A percentile compares a stretch with the other conserved stretches of the same genome.
These are phyloP conservation scores for Excoecaria cochinchinensis DNA, from an alignment of 345 rosid genomes.

Conservation along the genomic window DNA sequence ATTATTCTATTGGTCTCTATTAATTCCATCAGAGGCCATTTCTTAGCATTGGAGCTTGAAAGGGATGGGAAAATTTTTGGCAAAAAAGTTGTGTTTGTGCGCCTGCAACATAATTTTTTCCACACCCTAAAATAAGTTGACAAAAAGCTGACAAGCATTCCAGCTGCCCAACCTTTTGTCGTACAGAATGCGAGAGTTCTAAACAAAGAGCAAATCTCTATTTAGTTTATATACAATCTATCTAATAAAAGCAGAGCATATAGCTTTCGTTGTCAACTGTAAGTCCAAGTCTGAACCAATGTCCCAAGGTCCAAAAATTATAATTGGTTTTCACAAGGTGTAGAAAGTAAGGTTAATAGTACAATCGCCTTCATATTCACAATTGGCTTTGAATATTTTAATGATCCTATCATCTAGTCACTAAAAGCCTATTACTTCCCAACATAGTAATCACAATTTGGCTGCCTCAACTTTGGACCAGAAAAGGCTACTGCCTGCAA, in stretches of 20 bases:
- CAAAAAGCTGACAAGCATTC: background rate
- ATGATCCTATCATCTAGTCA: slow-evolving; percentile 2
- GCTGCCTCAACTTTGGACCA: slow-evolving; percentile 19
- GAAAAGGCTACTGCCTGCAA: slow-evolving; percentile 17
- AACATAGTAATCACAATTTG: slow-evolving; percentile 20
- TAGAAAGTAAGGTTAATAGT: slow-evolving; percentile 2
- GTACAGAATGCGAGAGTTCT: slow-evolving; percentile 2
- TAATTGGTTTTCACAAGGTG: background rate
- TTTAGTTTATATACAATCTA: slow-evolving; percentile 10
- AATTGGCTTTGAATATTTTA: slow-evolving; percentile 10
- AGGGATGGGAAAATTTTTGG: background rate
- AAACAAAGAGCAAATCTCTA: slow-evolving; percentile 11
- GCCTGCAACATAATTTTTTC: background rate
- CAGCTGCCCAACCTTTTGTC: background rate
- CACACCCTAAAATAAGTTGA: slow-evolving; percentile 2
- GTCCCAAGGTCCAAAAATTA: slow-evolving; percentile 5
- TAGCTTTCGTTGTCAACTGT: slow-evolving; percentile 8
- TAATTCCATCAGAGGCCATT: slow-evolving; percentile 2
- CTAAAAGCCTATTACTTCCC: slow-evolving; percentile 8
- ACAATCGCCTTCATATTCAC: background rate
- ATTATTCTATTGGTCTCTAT: background rate
- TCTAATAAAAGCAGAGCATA: slow-evolving; percentile 8
- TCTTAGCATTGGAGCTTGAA: background rate
- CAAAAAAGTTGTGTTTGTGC: slow-evolving; percentile 3
- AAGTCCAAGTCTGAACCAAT: slow-evolving; percentile 6